Conservation (phyloP, 352 stramenopile genomes). For the Phytophthora pinifolia region DNA sequence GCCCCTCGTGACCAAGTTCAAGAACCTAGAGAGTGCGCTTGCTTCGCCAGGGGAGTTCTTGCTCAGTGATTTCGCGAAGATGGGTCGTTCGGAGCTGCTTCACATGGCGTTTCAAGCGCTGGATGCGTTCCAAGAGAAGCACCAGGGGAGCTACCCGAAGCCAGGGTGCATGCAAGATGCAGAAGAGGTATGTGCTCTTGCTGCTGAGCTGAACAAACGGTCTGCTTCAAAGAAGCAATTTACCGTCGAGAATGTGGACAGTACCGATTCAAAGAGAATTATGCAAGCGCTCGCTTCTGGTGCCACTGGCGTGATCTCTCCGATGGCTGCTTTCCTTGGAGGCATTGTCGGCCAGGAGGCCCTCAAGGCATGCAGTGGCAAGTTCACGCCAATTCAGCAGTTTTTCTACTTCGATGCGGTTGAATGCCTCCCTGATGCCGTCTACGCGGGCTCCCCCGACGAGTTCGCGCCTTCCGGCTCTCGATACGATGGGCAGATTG, state of each 20-base stretch:
- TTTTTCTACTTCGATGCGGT: constrained; percentile 99
- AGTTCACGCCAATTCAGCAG: constrained; percentile 98
- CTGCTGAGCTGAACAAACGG: constrained; percentile 70
- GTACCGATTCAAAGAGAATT: constrained; percentile 68
- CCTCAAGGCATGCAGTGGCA: constrained; percentile 98
- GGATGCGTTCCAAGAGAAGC: constrained; percentile 79
- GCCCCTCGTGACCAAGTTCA: constrained; percentile 92
- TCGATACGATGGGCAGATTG: constrained; percentile 94
- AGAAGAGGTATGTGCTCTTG: constrained; percentile 85
- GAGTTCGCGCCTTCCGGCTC: constrained; percentile 71
- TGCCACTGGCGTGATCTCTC: constrained; percentile 90
- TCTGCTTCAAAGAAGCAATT: constrained; percentile 69
- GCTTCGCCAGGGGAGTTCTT: constrained; percentile 94
- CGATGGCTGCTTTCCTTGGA: constrained; percentile 97
- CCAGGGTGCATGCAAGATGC: constrained; percentile 87
- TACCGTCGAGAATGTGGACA: constrained; percentile 61
- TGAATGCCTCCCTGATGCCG: constrained; percentile 93
- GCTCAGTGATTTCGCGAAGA: constrained; percentile 98
- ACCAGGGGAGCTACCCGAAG: constrained; percentile 77
- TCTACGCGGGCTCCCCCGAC: constrained; percentile 38
- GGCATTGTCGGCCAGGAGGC: constrained; percentile 98
- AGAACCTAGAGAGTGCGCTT: constrained; percentile 86
- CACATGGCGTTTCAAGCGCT: constrained; percentile 91
- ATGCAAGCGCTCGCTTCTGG: constrained; percentile 85
- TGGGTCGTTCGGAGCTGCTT: constrained; percentile 91